Evolutionary conservation across 202 grass and related monocot genomes (phyloP), one percentile per base, ranked within the genome.

Genomic region (Musa balbisiana): DNA sequence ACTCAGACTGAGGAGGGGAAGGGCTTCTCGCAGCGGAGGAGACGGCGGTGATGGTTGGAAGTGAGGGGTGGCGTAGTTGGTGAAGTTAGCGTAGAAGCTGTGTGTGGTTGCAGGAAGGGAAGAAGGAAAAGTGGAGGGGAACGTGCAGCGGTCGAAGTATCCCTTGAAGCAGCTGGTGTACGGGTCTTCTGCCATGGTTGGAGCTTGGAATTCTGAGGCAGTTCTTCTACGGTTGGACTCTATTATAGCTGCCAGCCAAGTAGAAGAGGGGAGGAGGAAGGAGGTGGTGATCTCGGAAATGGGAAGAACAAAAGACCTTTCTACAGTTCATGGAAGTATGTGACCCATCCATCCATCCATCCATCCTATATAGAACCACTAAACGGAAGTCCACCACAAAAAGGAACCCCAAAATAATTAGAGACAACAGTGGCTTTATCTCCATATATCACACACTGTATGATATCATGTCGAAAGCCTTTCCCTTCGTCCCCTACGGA

Each of bases 11-110:
- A 98, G 95, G 5, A 98, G 86, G 16, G 95, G 95, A 49, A 98
- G 87, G 67, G 91, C 91, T 80, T 98, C 95, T 76, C 91, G 80
- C 50, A 98, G 89, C 54, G 95, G 95, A 12, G 95, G 95, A 9
- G 91, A 98, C 27, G 84, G 51, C 11, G 90, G 80, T 43, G 83
- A 66, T 8, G 23, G 26, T 62, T n/a, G 43, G 82, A 55, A 10
- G 60, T 26, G 16, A 76, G 62, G 67, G 52, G 58, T 73, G 17
- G 60, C 74, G 33, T 54, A 51, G 75, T 68, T 86, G 22, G 52
- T 72, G 73, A 55, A 63, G 29, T 55, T 72, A 55, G 1, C 62
- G 53, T 62, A 78, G 14, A 78, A 65, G 49, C 75, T 53, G 23
- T 78, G 24, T 27, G 81, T 54, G 25, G 76, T 59, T 0, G 74